Percentiles rank a stretch among this genome's conserved stretches.
phyloP scores from a whole-genome alignment of 2,329 filamentous ascomycete species.

The Neurospora sp. region DNA sequence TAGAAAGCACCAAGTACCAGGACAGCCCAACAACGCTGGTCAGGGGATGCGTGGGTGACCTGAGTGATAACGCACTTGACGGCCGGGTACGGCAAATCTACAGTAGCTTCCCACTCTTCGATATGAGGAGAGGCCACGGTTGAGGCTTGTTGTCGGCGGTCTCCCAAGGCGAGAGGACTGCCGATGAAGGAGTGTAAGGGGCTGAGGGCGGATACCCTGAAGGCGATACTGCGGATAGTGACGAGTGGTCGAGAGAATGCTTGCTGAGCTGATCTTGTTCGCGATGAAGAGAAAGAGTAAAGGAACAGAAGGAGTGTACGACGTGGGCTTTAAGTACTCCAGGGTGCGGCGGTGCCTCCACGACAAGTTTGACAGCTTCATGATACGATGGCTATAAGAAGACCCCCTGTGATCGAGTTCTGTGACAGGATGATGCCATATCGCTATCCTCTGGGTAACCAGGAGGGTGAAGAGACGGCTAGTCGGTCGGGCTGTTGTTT shows the following conservation, averaged over 20 bases:
- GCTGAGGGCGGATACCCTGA: background rate
- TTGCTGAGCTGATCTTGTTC: background rate
- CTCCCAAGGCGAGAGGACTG: background rate
- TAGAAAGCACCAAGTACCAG: constrained; percentile 25
- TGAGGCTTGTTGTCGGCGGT: background rate
- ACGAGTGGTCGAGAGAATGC: background rate
- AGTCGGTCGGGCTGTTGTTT: background rate
- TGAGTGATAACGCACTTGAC: background rate
- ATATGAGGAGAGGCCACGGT: background rate
- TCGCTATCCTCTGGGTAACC: background rate
- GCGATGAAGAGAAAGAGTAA: background rate
- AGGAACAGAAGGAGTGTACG: background rate
- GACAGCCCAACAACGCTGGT: constrained; percentile 20
- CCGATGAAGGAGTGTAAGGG: background rate
- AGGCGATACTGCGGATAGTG: background rate
- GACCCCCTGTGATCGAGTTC: background rate
- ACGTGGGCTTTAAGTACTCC: background rate
- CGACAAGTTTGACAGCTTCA: background rate
- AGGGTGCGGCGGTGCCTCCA: background rate
- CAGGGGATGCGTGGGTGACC: constrained; percentile 17
- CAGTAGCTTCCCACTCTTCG: background rate
- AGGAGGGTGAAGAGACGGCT: background rate
- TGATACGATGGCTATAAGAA: background rate
- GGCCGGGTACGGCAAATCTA: constrained; percentile 1
- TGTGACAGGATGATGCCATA: background rate